Base-by-base conservation (phyloP, 208 protist species). In the Naegleria gruberi region DNA sequence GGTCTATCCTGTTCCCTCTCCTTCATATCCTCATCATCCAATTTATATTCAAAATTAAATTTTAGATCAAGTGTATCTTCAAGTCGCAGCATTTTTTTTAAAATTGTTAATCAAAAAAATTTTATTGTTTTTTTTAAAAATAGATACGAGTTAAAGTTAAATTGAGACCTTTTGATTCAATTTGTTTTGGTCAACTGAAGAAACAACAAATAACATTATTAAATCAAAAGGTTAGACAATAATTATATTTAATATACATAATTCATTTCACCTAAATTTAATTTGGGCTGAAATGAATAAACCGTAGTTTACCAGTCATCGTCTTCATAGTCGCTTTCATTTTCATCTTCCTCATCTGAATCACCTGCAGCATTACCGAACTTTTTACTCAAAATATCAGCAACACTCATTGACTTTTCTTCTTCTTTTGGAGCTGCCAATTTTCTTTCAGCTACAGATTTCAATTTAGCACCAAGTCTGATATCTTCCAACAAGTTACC, bases 371-470 rank as follows among this genome's bases (percentile, higher is more conserved):
- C 83, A n/a, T 55, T 87, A 40, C n/a, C 83, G n/a, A 87, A 87
- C 30, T 87, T 87, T 30, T 87, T 87, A 0, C 17, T 37, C 43
- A 87, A 87, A 37, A 87, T 87, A 37, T 87, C 83, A 55, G 83
- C 83, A 6, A 87, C 83, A 87, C 43, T 55, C 10, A 55, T 37
- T 37, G 83, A 5, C 15, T 4, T 40, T 42, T 10, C 8, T 41
- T 55, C 83, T 6, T 30, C 44, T 4, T 34, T 55, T n/a, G 26
- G 26, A 57, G 34, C 43, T 55, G 42, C 43, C 19, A 87, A 34
- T 19, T 46, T 87, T 41, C 83, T 19, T 41, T 87, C 83, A 87
- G 83, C 19, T 23, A 40, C 83, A 5, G 41, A 37, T 41, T n/a
- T 55, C 17, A 87, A 55, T 55, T 46, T 40, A 8, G 26, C 55